Evolutionary conservation across 2,329 filamentous ascomycete species (phyloP).

Genomic region (Didymella pinodella): DNA sequence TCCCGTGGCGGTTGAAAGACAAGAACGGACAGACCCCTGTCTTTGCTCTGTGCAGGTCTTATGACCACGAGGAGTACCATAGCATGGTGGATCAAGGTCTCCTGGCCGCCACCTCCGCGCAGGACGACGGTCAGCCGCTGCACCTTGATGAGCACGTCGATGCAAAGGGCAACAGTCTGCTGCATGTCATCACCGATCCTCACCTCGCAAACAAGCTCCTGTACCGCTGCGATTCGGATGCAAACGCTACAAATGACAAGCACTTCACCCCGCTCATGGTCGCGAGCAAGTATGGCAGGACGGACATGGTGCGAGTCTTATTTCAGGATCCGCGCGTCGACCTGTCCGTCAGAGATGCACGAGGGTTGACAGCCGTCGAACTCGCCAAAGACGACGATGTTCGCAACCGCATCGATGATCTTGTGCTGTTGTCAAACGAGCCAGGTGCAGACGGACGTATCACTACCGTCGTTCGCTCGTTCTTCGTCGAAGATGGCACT

Average conservation of each 20-base stretch:
- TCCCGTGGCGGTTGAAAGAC: slow-evolving; percentile 91
- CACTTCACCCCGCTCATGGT: slow-evolving; percentile 97
- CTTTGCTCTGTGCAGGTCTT: slow-evolving; percentile 93
- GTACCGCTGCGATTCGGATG: slow-evolving; percentile 87
- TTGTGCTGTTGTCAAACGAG: slow-evolving; percentile 76
- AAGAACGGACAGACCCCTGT: slow-evolving; percentile 98
- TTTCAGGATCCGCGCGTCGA: slow-evolving; percentile 91
- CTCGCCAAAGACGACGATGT: slow-evolving; percentile 98
- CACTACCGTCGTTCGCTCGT: slow-evolving; percentile 91
- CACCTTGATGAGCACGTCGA: slow-evolving; percentile 95
- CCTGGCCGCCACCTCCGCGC: slow-evolving; percentile 73
- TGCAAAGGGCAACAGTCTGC: slow-evolving; percentile 86
- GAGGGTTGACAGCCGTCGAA: slow-evolving; percentile 92
- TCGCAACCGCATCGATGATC: slow-evolving; percentile 92
- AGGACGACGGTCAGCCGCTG: slow-evolving; percentile 79
- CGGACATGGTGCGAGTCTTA: slow-evolving; percentile 88
- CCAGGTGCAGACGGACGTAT: slow-evolving; percentile 79
- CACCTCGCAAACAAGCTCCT: slow-evolving; percentile 78
- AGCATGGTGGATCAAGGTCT: slow-evolving; percentile 87
- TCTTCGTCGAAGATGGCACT: slow-evolving; percentile 96
- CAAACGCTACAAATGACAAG: slow-evolving; percentile 94
- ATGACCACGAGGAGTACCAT: slow-evolving; percentile 88
- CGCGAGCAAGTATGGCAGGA: slow-evolving; percentile 95
- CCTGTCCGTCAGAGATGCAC: slow-evolving; percentile 79
- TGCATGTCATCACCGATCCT: slow-evolving; percentile 94